Evolutionary conservation across 2,329 filamentous ascomycete genomes (phyloP), one percentile per base, ranked within the genome.

Genomic region (Epichloe bromicola): DNA sequence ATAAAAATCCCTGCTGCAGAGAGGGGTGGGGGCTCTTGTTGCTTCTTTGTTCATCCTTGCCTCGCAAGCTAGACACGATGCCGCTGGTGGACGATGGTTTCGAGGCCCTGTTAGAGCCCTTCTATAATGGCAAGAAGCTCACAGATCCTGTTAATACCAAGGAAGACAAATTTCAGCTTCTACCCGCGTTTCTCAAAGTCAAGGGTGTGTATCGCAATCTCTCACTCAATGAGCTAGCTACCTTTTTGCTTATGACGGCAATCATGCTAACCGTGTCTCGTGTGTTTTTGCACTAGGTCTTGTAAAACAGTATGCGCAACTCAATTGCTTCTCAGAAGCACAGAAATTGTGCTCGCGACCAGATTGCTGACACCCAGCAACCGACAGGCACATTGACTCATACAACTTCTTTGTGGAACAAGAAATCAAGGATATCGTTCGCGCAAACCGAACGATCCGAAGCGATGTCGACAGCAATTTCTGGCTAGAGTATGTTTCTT

Each of bases 361-460:
- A 52, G 37, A 37, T 15, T 36, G 38, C 50, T 53, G 20, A 53
- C 54, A 33, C 44, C 58, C 60, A 41, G 59, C 54, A 34, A 14
- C 34, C 11, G 38, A 42, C 17, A 76, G 75, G 60, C 90, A 96
- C 67, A 91, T 95, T 63, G 94, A 98, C 72, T 97, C 93, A 23
- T 98, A 94, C 76, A 96, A 98, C 70, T 95, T 93, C 70, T 97
- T 98, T 61, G 86, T 96, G 58, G 88, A 98, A 60, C 86, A 94
- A 51, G 90, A 97, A 65, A 83, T 98, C 66, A 95, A 95, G 70
- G 90, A 96, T 61, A 98, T 98, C 59, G 85, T 98, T 58, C 83
- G 88, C 64, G 87, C 91, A 48, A 97, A 96, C 65, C 83, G 85
- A 46, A 85, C 82, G 40, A 86, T 98, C 56, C 82, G 86, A 58